These are phyloP conservation scores for Phytophthora syringae DNA, from an alignment of 352 stramenopile genomes.

Conservation along the genomic window DNA sequence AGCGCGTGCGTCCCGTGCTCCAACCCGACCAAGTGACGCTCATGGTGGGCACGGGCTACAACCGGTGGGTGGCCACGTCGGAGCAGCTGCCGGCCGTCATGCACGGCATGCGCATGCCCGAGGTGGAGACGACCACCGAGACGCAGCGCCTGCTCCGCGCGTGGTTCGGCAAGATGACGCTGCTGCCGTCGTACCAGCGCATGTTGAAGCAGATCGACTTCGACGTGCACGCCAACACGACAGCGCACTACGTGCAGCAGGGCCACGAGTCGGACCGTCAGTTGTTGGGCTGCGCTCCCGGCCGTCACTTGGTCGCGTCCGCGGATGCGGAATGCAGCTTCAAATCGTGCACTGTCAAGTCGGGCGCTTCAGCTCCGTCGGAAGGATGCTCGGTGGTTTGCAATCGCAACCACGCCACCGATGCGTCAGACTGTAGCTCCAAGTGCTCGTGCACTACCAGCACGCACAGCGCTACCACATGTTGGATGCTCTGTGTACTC, in stretches of 20 bases:
- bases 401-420: constrained; percentile 44
- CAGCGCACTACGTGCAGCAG: constrained; percentile 35
- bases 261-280: constrained; percentile 26
- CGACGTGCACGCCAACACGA: constrained; percentile 44
- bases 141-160: constrained; percentile 49
- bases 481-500: constrained; percentile 67
- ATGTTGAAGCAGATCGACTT: constrained; percentile 61
- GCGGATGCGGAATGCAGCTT: constrained; percentile 37
- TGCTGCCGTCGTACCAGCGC: constrained; percentile 60
- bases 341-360: constrained; percentile 40
- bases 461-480: constrained; percentile 36
- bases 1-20: constrained; percentile 54
- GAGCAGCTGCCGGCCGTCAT: constrained; percentile 56
- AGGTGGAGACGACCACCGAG: constrained; percentile 27
- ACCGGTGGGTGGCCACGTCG: constrained; percentile 55
- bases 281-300: constrained; percentile 42
- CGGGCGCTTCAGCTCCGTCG: constrained; percentile 25
- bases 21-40: constrained; percentile 59
- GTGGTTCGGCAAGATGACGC: constrained; percentile 73
- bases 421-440: constrained; percentile 14
- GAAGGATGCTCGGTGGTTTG: constrained; percentile 45
- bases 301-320: constrained; percentile 40
- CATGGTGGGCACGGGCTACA: constrained; percentile 69
- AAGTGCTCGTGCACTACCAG: constrained; percentile 39
- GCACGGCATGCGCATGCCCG: constrained; percentile 67